Conservation (phyloP, 495 filamentous ascomycete species). For the Xylaria intraflava region DNA sequence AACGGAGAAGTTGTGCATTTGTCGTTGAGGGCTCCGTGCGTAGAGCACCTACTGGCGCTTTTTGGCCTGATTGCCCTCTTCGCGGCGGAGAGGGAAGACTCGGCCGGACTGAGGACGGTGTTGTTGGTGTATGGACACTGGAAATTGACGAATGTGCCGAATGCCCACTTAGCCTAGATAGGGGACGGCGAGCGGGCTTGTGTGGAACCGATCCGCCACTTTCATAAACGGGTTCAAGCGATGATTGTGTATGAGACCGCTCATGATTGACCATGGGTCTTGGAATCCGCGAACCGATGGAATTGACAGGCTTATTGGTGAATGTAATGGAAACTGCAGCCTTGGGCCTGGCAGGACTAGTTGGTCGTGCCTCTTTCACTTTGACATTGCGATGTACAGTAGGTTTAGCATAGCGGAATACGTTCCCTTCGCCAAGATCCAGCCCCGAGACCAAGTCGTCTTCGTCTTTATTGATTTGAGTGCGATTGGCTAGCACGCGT, state of each 20-base stretch:
- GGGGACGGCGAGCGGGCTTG: slow-evolving; percentile 44
- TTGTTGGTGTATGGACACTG: slow-evolving; percentile 50
- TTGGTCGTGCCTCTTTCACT: slow-evolving; percentile 61
- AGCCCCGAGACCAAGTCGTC: slow-evolving; percentile 86
- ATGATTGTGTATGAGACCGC: slow-evolving; percentile 60
- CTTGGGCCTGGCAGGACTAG: slow-evolving; percentile 59
- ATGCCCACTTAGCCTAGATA: slow-evolving; percentile 57
- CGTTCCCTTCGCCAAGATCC: slow-evolving; percentile 76
- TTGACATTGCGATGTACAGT: slow-evolving; percentile 92
- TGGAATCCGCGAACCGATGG: slow-evolving; percentile 44
- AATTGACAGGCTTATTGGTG: slow-evolving; percentile 57
- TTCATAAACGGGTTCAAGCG: slow-evolving; percentile 88
- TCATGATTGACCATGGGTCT: slow-evolving; percentile 57
- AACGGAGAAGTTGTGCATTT: slow-evolving; percentile 64
- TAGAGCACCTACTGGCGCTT: slow-evolving; percentile 47
- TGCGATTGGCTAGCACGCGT: slow-evolving; percentile 7
- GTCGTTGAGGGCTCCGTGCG: slow-evolving; percentile 59
- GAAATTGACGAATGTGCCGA: slow-evolving; percentile 59
- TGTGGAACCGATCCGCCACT: slow-evolving; percentile 64
- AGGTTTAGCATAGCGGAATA: slow-evolving; percentile 70
- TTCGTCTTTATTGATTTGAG: slow-evolving; percentile 39
- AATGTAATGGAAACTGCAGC: slow-evolving; percentile 84
- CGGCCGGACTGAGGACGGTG: slow-evolving; percentile 48
- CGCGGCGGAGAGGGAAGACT: slow-evolving; percentile 51
- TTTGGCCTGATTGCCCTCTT: slow-evolving; percentile 52